phyloP scores from a whole-genome alignment of 305 asterid species.

The Solanum aculeatissimum region DNA sequence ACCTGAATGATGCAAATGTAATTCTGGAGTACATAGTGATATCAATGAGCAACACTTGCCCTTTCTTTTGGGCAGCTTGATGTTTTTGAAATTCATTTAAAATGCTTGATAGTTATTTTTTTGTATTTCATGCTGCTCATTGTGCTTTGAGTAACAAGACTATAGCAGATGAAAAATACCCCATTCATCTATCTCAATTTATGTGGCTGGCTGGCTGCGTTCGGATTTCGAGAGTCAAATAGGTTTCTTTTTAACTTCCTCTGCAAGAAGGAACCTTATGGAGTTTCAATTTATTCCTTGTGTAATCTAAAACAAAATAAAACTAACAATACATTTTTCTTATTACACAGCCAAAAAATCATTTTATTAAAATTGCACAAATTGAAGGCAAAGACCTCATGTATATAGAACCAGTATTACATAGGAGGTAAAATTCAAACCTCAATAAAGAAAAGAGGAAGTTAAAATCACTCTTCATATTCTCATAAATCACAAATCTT shows the following conservation, averaged over 20 bases:
- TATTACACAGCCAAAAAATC: background rate
- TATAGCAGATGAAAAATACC: background rate
- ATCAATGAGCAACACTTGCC: background rate
- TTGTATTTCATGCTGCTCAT: background rate
- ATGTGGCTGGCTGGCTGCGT: background rate
- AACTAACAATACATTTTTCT: background rate
- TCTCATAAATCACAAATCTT: background rate
- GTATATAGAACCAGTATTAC: too few relatives aligned
- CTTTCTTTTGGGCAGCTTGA: background rate
- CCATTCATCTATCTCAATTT: background rate
- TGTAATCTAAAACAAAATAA: background rate
- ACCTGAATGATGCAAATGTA: background rate
- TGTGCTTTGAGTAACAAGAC: background rate
- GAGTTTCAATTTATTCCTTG: background rate
- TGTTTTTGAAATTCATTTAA: background rate
- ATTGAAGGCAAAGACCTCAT: background rate
- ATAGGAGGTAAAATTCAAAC: background rate
- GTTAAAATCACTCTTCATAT: background rate
- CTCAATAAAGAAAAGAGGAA: background rate
- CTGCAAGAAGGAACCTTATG: background rate
- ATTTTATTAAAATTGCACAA: background rate
- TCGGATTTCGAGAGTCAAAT: background rate
- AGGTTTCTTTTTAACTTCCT: background rate
- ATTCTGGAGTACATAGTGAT: background rate
- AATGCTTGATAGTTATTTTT: background rate